Conservation (phyloP, 75 land plant genomes). For the Picea sitchensis region DNA sequence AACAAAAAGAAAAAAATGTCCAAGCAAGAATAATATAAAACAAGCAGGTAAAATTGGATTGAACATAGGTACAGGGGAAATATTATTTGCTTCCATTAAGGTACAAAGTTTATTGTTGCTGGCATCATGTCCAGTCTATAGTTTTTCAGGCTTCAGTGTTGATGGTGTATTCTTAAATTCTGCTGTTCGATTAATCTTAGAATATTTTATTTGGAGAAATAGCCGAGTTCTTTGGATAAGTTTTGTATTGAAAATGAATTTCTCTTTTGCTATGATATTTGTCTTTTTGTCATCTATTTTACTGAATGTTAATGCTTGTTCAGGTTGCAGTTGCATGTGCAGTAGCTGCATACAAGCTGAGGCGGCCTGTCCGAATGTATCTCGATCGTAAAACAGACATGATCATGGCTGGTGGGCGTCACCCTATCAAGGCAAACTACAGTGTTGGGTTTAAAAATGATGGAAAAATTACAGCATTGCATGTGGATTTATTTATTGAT, state of each 20-base stretch:
- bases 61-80: not conserved
- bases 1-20: not conserved
- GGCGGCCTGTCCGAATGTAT: constrained; percentile 72
- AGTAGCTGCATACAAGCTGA: constrained; percentile 73
- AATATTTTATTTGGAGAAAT: constrained; percentile 3
- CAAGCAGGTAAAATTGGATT: not conserved
- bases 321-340: constrained; percentile 94
- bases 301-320: not conserved
- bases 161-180: not conserved
- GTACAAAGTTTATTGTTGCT: too few relatives aligned
- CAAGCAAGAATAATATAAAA: not conserved
- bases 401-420: constrained; percentile 83
- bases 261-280: not conserved
- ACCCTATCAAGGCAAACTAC: constrained; percentile 72
- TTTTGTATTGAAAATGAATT: not conserved
- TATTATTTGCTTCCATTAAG: not conserved
- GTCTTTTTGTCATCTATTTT: not conserved
- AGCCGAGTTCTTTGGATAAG: not conserved
- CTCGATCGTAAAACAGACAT: constrained; percentile 92
- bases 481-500: constrained; percentile 63
- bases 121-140: not conserved
- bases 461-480: constrained; percentile 79
- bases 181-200: not conserved
- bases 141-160: not conserved
- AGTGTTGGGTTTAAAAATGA: constrained; percentile 75